Evolutionary conservation across 768 basidiomycete species (phyloP), one percentile per base, ranked within the genome.

Genomic region (Mycena sanguinolenta): DNA sequence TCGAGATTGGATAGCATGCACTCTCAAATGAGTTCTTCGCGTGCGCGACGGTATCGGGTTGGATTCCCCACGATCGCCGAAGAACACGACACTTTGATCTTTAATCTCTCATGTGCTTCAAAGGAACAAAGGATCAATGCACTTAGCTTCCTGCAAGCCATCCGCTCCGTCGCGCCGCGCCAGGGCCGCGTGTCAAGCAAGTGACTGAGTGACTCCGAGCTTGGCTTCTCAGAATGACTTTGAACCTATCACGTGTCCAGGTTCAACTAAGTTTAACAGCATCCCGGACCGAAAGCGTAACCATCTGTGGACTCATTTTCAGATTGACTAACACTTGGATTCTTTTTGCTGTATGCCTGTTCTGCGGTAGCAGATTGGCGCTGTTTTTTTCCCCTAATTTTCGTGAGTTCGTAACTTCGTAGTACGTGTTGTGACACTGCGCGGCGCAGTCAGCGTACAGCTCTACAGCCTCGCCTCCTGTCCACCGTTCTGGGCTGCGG

Each of bases 331-430:
- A 39, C 13, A n/a, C n/a, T n/a, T n/a, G n/a, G 23, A n/a, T 17
- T 28, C 32, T 42, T 21, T 19, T 58, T 25, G 65, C 50, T 59
- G 65, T 67, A 60, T 61, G 21, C 10, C 5, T 21, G 46, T 58
- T 19, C 21, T 58, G 44, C 58, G 60, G 65, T 67, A 44, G 30
- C 28, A 59, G 65, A 53, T 67, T 67, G 65, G 19, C 65, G 59
- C 65, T 25, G 57, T 50, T 58, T 58, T 34, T 34, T 5, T 10
- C 10, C 32, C n/a, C n/a, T n/a, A n/a, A n/a, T n/a, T n/a, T n/a
- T n/a, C n/a, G n/a, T n/a, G n/a, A n/a, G n/a, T n/a, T n/a, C n/a
- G n/a, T n/a, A n/a, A n/a, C n/a, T n/a, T n/a, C n/a, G n/a, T n/a
- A n/a, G n/a, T n/a, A n/a, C n/a, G n/a, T n/a, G n/a, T n/a, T n/a